Evolutionary conservation across 2,329 filamentous ascomycete genomes (phyloP).

Genomic region (Diplocarpon mali): DNA sequence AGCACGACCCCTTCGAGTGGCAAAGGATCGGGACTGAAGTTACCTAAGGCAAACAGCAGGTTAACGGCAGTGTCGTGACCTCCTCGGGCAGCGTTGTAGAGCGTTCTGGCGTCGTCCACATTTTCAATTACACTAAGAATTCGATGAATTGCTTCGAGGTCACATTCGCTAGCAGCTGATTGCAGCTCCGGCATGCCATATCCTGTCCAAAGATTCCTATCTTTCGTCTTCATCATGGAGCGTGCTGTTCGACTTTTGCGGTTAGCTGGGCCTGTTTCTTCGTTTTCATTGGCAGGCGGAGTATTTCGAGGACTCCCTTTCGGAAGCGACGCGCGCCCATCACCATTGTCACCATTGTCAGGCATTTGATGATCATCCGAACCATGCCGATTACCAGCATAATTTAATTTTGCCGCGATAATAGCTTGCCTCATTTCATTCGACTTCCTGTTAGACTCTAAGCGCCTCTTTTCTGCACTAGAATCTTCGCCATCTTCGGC

Average conservation of each 20-base stretch:
- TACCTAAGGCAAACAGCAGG: slow-evolving; percentile 36
- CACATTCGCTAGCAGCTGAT: slow-evolving; percentile 45
- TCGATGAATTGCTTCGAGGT: slow-evolving; percentile 49
- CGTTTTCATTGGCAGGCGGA: slow-evolving; percentile 30
- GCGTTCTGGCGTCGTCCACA: slow-evolving; percentile 67
- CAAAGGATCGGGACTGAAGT: slow-evolving; percentile 56
- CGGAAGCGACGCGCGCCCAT: slow-evolving; percentile 32
- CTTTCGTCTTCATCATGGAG: slow-evolving; percentile 53
- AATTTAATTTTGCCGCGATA: slow-evolving; percentile 47
- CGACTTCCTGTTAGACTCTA: slow-evolving; percentile 8
- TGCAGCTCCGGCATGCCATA: slow-evolving; percentile 9
- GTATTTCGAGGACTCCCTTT: slow-evolving; percentile 49
- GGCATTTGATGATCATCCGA: slow-evolving; percentile 44
- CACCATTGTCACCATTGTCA: slow-evolving; percentile 30
- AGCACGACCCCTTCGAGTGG: slow-evolving; percentile 44
- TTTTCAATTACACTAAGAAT: slow-evolving; percentile 45
- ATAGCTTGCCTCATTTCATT: slow-evolving; percentile 61
- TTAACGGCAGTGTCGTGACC: slow-evolving; percentile 56
- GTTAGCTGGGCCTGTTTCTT: slow-evolving; percentile 10
- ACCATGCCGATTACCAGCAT: slow-evolving; percentile 37
- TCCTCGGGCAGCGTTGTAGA: slow-evolving; percentile 84
- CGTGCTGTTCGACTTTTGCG: slow-evolving; percentile 41
- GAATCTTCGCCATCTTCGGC: slow-evolving; percentile 29
- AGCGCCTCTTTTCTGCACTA: slow-evolving; percentile 36
- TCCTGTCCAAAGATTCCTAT: slow-evolving; percentile 48